Evolutionary conservation across 768 basidiomycete genomes (phyloP), one percentile per base, ranked within the genome.

Genomic region (Clathrus columnatus): DNA sequence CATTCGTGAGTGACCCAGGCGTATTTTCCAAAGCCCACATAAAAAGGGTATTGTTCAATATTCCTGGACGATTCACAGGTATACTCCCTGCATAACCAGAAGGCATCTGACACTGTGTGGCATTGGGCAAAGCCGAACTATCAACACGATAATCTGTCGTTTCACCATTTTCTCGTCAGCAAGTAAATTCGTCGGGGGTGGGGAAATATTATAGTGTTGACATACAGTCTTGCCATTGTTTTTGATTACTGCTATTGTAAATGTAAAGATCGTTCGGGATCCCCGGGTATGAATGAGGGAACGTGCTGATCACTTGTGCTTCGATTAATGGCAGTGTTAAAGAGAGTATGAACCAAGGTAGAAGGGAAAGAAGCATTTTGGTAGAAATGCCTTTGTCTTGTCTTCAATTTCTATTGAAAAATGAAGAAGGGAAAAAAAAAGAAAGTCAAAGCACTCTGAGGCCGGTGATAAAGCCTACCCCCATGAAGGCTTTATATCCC

Each of bases 71-170:
- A 58, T 80, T 72, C 2, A 85, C 83, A 26, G 76, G 75, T 51
- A 85, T 72, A 56, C 84, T 85, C 51, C 84, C 84, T 0, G 84
- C 82, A 62, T 72, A 85, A 61, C 72, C 78, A n/a, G 74, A 75
- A 6, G 59, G 54, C 7, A 72, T 62, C 43, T 69, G 62, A 63
- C 81, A 83, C 0, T n/a, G n/a, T n/a, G 81, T 79, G n/a, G 84
- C 69, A 60, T 84, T 83, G 10, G 84, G 83, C 14, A 85, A 73
- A 28, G 63, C 63, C n/a, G n/a, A n/a, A 14, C 70, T 59, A 0
- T 77, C 82, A 20, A 85, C 83, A 60, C 75, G 69, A 57, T 82
- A 85, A 64, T 85, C 83, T 85, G 57, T 10, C 57, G 43, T 8
- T 28, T 11, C 21, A 27, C 32, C 16, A 30, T 27, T 43, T 24